Evolutionary conservation across 805 yeast species (phyloP).

Genomic region (Saturnispora besseyi): DNA sequence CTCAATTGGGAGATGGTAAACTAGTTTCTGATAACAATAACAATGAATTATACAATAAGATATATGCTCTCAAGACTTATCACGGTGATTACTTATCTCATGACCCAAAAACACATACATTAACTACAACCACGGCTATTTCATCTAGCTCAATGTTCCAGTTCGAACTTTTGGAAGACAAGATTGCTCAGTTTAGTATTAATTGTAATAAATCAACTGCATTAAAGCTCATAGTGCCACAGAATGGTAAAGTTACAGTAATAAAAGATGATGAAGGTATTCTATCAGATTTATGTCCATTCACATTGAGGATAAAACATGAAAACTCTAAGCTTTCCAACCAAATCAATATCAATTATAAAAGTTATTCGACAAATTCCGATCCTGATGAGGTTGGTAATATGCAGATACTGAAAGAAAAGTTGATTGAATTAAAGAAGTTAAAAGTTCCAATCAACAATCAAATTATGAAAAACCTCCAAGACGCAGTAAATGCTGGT

Average conservation of each 20-base stretch:
- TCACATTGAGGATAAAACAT: conserved; percentile 22
- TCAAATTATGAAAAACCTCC: conserved; percentile 15
- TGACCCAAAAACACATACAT: conserved; percentile 13
- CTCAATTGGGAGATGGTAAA: conserved; percentile 8
- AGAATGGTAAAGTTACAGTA: conserved; percentile 16
- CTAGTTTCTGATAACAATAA: background rate
- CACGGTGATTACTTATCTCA: conserved; percentile 20
- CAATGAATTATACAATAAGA: background rate
- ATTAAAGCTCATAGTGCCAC: background rate
- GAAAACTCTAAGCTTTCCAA: conserved; percentile 18
- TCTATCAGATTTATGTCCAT: conserved; percentile 18
- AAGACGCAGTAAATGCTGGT: conserved; percentile 20
- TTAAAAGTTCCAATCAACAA: conserved; percentile 19
- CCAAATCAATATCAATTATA: conserved; percentile 8
- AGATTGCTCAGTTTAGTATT: conserved; percentile 4
- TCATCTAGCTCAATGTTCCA: conserved; percentile 24
- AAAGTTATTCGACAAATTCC: conserved; percentile 11
- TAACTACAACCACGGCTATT: conserved; percentile 20
- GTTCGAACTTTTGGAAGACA: conserved; percentile 7
- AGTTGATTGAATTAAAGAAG: conserved; percentile 18
- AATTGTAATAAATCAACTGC: background rate
- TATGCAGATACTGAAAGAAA: conserved; percentile 11
- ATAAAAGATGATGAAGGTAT: conserved; percentile 25
- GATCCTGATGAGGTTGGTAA: conserved; percentile 12
- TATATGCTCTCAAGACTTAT: conserved; percentile 18